Evolutionary conservation across 192 early-diverging fungal species (phyloP), one percentile per base, ranked within the genome.

Genomic region (Umbelopsis sp.): DNA sequence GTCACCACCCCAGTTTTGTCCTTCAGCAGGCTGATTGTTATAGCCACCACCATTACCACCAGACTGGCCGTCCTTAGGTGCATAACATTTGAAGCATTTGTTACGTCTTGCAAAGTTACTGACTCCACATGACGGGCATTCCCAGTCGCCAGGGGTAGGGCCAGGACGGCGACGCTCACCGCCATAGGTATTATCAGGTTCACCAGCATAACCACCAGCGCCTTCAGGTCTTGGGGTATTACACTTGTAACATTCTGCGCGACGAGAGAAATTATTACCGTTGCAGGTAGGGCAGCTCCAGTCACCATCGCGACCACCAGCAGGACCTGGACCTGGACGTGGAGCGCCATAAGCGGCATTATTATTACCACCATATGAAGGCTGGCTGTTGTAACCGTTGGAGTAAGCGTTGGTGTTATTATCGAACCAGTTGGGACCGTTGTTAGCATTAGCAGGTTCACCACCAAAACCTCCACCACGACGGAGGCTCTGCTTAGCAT

Each of bases 401-500:
- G 22, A 20, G 29, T 53, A 10, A 50, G 21, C 29, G 7, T 53
- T 53, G 3, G 36, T 36, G 49, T 70, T 22, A 45, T 70, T 54
- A 25, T 68, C 70, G 54, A 66, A 71, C 47, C 72, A 62, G 50
- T 65, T 41, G 52, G 74, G 75, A 24, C 53, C 74, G 53, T 74
- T 74, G 17, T 44, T 36, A n/a, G n/a, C n/a, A 32, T 52, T 34
- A 17, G 24, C 25, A 45, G 70, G 65, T n/a, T n/a, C n/a, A 22
- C 17, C 68, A 26, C 38, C 45, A 65, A 72, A 71, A 6, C 66
- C 74, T 44, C 66, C 70, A 67, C 73, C 70, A 67, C 73, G 74
- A 54, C 69, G 45, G 12, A 66, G 71, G 44, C 74, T 72, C 43
- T 73, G 74, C 36, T 71, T 71, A 66, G 79, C 79, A 75, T 80